Conservation (phyloP, 148 eudicot genomes). For the Cornus kousa region DNA sequence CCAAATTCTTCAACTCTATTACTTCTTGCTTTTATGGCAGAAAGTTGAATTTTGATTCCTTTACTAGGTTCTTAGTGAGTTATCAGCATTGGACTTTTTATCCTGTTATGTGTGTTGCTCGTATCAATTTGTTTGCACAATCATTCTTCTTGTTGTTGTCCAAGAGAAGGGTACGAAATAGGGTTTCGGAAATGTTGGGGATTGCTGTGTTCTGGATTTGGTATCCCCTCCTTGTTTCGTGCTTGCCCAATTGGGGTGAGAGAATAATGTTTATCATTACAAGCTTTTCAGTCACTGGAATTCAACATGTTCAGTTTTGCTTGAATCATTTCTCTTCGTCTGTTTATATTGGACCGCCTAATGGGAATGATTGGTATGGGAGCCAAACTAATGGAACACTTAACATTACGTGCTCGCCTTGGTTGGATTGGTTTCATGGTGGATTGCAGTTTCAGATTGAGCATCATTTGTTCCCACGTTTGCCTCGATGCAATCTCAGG, state of each 20-base stretch:
- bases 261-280: constrained; percentile 10
- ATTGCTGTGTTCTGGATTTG: constrained; percentile 17
- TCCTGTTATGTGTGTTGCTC: constrained; percentile 22
- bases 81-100: constrained; percentile 21
- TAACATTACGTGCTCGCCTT: constrained; percentile 4
- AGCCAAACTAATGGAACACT: constrained; percentile 14
- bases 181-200: constrained; percentile 18
- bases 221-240: constrained; percentile 17
- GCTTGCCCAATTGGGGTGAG: constrained; percentile 19
- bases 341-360: constrained; percentile 16
- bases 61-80: constrained; percentile 15
- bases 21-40: constrained; percentile 14
- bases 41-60: constrained; percentile 14
- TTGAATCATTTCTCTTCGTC: constrained; percentile 18
- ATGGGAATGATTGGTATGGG: constrained; percentile 16
- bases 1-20: constrained; percentile 10
- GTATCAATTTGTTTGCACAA: constrained; percentile 14
- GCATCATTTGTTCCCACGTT: constrained; percentile 22
- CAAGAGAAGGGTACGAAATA: constrained; percentile 13
- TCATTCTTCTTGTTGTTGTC: constrained; percentile 14
- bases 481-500: constrained; percentile 20
- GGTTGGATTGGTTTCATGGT: constrained; percentile 27
- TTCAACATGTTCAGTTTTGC: constrained; percentile 20
- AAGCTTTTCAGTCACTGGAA: constrained; percentile 14
- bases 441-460: constrained; percentile 24